Evolutionary conservation across 306 rosid species (phyloP), one percentile per base, ranked within the genome.

Genomic region (Begonia peltatifolia): DNA sequence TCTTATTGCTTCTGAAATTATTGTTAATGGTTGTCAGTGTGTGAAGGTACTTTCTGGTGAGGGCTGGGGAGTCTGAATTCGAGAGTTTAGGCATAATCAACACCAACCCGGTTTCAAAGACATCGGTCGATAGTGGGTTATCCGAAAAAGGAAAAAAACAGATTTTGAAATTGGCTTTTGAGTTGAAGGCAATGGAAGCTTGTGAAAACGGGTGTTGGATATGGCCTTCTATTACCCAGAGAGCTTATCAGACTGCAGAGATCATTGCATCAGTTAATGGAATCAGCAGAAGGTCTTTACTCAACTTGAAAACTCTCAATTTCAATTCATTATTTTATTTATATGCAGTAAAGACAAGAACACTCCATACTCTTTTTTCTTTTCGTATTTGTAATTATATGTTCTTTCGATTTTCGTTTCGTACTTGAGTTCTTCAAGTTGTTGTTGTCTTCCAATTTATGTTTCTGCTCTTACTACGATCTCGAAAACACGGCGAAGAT

Each of bases 241-340:
- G 95, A 69, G 97, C 95, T 76, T 90, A 90, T 58, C 87, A 85
- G 51, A 69, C 95, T 11, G 97, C 97, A 11, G 97, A 90, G 77
- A 83, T 85, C 43, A 85, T 90, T 56, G 95, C 95, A 25, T 69
- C 87, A 3, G 73, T 83, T 56, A 85, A 85, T 62, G 81, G 70
- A n/a, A 68, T 90, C 65, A 71, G 55, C 52, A 78, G 95, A 68
- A 89, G 95, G 95, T 82, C 43, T 48, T 57, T 41, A 52, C 35
- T 18, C 10, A 7, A 22, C 35, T 18, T 52, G 11, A 15, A 52
- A 15, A 10, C 35, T 16, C 11, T 52, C 38, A 30, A 30, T 5
- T 30, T 30, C 38, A 30, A 30, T 30, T 30, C 38, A 30, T 20
- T 42, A 44, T 57, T 22, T 14, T 30, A 6, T 42, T 14, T 23